These are phyloP conservation scores for Cyclotella atomus DNA, from an alignment of 108 stramenopile genomes.

Conservation along the genomic window DNA sequence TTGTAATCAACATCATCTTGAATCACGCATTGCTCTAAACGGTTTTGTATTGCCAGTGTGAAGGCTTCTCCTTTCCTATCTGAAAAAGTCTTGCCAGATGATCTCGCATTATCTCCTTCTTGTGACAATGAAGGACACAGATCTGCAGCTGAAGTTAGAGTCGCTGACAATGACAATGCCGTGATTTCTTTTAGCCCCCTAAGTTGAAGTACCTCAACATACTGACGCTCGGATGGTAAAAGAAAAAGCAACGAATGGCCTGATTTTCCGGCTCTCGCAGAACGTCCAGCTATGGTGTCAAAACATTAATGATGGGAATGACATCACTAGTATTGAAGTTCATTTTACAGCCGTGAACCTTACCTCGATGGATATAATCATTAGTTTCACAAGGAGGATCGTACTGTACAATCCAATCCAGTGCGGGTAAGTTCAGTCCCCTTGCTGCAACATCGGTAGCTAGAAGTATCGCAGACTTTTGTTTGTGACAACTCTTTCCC, in stretches of 20 bases:
- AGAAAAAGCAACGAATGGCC: constrained; percentile 90
- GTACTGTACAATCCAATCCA: constrained; percentile 94
- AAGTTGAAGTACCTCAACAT: constrained; percentile 78
- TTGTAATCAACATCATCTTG: constrained; percentile 46
- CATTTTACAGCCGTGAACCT: neutral
- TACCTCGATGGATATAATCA: constrained; percentile 87
- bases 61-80: constrained; percentile 70
- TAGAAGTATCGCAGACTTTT: constrained; percentile 61
- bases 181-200: constrained; percentile 66
- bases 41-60: constrained; percentile 60
- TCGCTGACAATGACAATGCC: constrained; percentile 74
- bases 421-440: constrained; percentile 84
- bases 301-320: neutral
- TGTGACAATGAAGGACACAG: constrained; percentile 60
- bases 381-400: constrained; percentile 91
- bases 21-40: constrained; percentile 46
- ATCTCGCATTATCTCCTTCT: constrained; percentile 51
- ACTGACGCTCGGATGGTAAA: constrained; percentile 87
- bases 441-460: constrained; percentile 95
- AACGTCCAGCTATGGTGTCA: constrained; percentile 65
- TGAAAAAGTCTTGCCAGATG: constrained; percentile 49
- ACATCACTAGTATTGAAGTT: neutral
- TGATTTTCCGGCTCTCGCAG: constrained; percentile 84
- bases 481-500: neutral
- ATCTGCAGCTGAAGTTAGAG: constrained; percentile 68